Evolutionary conservation across 169 alveolate genomes (phyloP).

Genomic region (Plasmodium inui): DNA sequence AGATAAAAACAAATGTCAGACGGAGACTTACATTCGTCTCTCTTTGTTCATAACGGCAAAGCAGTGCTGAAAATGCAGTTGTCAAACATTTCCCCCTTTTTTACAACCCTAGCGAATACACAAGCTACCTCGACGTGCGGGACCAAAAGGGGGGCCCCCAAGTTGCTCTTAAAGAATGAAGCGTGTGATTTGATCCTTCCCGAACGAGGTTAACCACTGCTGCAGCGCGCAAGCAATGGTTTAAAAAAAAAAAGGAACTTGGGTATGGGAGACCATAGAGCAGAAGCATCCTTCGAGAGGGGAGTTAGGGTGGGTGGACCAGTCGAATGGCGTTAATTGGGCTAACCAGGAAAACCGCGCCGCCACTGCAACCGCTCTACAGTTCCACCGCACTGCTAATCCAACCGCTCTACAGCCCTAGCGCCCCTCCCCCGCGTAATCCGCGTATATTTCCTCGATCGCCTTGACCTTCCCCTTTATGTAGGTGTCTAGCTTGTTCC

Average conservation of each 20-base stretch:
- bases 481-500: constrained; percentile 47
- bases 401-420: not conserved
- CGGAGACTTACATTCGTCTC: not conserved
- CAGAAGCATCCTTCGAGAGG: not conserved
- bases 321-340: not conserved
- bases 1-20: not conserved
- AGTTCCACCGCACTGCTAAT: not conserved
- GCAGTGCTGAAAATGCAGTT: not conserved
- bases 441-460: constrained; percentile 25
- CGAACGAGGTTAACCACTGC: not conserved
- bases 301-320: not conserved
- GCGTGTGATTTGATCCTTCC: not conserved
- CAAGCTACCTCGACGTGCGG: constrained; percentile 16
- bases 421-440: not conserved
- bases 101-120: constrained; percentile 22
- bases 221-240: not conserved
- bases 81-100: not conserved
- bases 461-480: constrained; percentile 34
- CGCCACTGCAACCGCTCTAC: not conserved
- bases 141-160: constrained; percentile 1
- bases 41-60: not conserved
- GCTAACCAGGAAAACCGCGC: not conserved
- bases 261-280: not conserved
- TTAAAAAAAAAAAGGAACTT: not conserved
- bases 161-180: not conserved